These are phyloP conservation scores for Podospora pseudopauciseta DNA, from an alignment of 495 filamentous ascomycete genomes.

Conservation along the genomic window DNA sequence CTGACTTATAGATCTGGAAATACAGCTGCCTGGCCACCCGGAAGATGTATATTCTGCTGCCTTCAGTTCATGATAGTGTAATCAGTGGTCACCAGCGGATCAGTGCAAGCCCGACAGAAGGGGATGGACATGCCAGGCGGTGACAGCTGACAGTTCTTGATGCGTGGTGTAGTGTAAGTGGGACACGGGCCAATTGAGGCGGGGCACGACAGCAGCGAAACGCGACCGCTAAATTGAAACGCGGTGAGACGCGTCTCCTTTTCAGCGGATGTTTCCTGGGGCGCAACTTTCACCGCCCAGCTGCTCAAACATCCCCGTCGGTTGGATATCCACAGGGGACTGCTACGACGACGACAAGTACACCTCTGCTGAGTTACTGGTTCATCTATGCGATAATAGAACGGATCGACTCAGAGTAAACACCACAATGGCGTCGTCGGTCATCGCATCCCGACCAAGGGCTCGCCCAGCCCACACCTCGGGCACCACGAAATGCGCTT, in stretches of 20 bases:
- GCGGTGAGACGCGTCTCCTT: conserved; percentile 30
- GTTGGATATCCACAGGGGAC: neutral
- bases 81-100: conserved; percentile 3
- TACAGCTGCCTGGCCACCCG: conserved; percentile 9
- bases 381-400: neutral
- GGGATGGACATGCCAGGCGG: conserved; percentile 11
- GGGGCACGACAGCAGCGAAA: neutral
- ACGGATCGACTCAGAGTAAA: conserved; percentile 14
- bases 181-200: neutral
- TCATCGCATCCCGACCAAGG: conserved; percentile 45
- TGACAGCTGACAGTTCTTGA: conserved; percentile 16
- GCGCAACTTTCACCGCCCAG: neutral
- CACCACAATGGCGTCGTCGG: conserved; percentile 45
- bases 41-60: neutral
- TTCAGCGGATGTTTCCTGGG: neutral
- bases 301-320: conserved; percentile 5
- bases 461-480: conserved; percentile 51
- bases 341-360: neutral
- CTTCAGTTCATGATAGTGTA: conserved; percentile 9
- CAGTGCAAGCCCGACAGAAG: conserved; percentile 9
- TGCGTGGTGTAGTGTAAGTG: neutral
- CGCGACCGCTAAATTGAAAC: conserved; percentile 17
- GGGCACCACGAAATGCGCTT: conserved; percentile 51
- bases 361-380: too few species aligned
- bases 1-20: conserved; percentile 1